A percentile compares a stretch with the other conserved stretches of the same genome.
These are phyloP conservation scores for Pachysandra terminalis DNA, from an alignment of 164 flowering plant species.

Conservation along the genomic window DNA sequence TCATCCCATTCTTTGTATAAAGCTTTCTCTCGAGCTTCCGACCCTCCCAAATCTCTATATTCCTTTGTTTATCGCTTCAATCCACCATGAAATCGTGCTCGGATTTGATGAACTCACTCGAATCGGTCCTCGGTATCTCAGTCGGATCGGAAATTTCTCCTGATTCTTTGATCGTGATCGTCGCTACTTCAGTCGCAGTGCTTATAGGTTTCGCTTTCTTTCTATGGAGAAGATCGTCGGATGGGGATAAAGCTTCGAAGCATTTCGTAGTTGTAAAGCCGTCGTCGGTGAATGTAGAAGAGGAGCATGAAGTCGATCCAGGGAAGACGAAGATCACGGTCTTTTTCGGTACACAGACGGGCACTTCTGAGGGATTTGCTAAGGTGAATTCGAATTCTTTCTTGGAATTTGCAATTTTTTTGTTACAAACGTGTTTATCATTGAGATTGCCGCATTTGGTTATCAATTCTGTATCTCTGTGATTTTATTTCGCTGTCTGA, in stretches of 20 bases:
- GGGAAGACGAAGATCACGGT: constrained; percentile 60
- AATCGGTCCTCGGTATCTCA: constrained; percentile 43
- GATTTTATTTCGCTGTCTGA: too few relatives aligned
- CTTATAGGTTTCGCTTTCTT: constrained; percentile 39
- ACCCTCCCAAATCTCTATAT: too few relatives aligned
- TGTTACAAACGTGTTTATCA: too few relatives aligned
- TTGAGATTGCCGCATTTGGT: too few relatives aligned
- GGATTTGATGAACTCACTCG: constrained; percentile 30
- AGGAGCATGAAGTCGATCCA: constrained; percentile 31
- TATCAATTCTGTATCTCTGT: too few relatives aligned
- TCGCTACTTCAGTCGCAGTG: constrained; percentile 54
- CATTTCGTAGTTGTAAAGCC: constrained; percentile 33
- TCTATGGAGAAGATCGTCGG: constrained; percentile 41
- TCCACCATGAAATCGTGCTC: constrained; percentile 26
- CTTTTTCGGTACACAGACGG: constrained; percentile 87
- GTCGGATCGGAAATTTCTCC: constrained; percentile 30
- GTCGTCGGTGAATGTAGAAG: constrained; percentile 24
- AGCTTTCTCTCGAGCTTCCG: neutral
- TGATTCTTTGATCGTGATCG: constrained; percentile 31
- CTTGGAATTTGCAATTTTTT: too few relatives aligned
- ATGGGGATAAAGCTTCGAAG: constrained; percentile 28
- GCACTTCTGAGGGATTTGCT: constrained; percentile 91
- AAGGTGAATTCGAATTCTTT: constrained; percentile 40
- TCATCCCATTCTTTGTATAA: too few relatives aligned
- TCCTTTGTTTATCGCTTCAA: neutral